phyloP scores from a whole-genome alignment of 805 yeast genomes.

The Candida boleticola region DNA sequence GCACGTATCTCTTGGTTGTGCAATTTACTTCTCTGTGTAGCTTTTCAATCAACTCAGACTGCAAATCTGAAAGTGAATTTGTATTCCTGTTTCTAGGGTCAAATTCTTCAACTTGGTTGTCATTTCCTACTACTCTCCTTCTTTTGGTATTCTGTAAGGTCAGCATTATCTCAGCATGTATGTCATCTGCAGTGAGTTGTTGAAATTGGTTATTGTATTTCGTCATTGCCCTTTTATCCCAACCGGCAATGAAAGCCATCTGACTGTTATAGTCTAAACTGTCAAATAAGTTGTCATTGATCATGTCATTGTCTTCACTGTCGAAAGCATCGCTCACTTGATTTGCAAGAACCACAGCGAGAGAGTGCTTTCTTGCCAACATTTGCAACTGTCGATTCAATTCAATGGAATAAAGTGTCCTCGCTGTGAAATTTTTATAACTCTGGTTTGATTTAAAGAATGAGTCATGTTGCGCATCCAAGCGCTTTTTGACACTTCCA shows the following conservation, averaged over 20 bases:
- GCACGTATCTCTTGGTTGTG: slow-evolving; percentile 21
- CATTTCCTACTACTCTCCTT: slow-evolving; percentile 2
- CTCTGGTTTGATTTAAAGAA: slow-evolving; percentile 19
- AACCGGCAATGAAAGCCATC: slow-evolving; percentile 70
- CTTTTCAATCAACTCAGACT: slow-evolving; percentile 9
- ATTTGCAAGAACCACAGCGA: slow-evolving; percentile 72
- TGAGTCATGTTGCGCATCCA: slow-evolving; percentile 17
- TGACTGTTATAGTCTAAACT: slow-evolving; percentile 57
- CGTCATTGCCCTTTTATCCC: slow-evolving; percentile 44
- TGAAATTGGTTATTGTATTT: neutral
- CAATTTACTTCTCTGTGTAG: slow-evolving; percentile 9
- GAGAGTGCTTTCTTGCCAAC: slow-evolving; percentile 44
- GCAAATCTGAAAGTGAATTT: neutral
- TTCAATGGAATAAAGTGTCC: slow-evolving; percentile 40
- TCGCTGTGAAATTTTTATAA: slow-evolving; percentile 33
- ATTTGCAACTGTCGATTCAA: slow-evolving; percentile 48
- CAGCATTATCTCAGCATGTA: slow-evolving; percentile 7
- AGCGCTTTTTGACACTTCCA: slow-evolving; percentile 12
- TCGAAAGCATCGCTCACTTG: slow-evolving; percentile 71
- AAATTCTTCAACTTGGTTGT: neutral
- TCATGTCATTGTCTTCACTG: slow-evolving; percentile 6
- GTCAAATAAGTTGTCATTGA: slow-evolving; percentile 5
- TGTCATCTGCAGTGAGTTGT: neutral
- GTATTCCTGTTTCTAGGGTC: slow-evolving; percentile 11
- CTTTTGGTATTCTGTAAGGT: slow-evolving; percentile 3